Conservation (phyloP, 192 early-diverging fungal genomes). For the Linnemannia exigua region DNA sequence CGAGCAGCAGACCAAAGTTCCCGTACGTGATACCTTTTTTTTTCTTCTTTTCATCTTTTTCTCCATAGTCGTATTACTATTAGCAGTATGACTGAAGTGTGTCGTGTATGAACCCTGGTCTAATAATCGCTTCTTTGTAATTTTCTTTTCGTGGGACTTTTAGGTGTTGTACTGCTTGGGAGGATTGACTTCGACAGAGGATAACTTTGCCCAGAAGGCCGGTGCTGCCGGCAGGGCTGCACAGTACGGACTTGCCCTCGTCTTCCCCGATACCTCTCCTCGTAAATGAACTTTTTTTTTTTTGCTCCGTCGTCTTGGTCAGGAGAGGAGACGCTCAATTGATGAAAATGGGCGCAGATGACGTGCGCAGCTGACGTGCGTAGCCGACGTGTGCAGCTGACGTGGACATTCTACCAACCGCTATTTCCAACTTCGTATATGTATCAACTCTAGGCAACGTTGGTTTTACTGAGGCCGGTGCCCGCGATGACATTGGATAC, state of each 20-base stretch:
- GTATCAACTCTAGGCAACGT: slow-evolving; percentile 61
- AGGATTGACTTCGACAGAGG: slow-evolving; percentile 88
- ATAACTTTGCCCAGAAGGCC: slow-evolving; percentile 92
- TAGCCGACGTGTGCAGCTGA: no score
- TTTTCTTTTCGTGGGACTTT: background rate
- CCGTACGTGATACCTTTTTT: slow-evolving; percentile 27
- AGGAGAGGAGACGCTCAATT: background rate
- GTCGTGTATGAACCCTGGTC: background rate
- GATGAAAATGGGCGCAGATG: background rate
- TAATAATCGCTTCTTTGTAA: background rate
- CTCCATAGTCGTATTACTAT: no score
- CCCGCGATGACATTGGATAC: slow-evolving; percentile 75
- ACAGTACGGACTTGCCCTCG: slow-evolving; percentile 77
- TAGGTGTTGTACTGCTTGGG: slow-evolving; percentile 82
- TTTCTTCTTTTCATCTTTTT: slow-evolving; percentile 19
- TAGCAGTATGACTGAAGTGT: no score
- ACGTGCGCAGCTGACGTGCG: no score
- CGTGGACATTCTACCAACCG: no score
- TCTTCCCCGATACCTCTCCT: slow-evolving; percentile 92
- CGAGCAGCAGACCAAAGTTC: slow-evolving; percentile 37
- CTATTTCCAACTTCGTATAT: no score
- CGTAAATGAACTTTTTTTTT: slow-evolving; percentile 54
- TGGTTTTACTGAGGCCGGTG: slow-evolving; percentile 80
- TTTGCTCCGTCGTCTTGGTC: background rate
- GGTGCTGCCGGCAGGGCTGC: slow-evolving; percentile 77